Percentiles rank a stretch among this genome's conserved stretches.
Evolutionary conservation across 768 basidiomycete species (phyloP).

Genomic region (Chalciporus pseudorubinellus): DNA sequence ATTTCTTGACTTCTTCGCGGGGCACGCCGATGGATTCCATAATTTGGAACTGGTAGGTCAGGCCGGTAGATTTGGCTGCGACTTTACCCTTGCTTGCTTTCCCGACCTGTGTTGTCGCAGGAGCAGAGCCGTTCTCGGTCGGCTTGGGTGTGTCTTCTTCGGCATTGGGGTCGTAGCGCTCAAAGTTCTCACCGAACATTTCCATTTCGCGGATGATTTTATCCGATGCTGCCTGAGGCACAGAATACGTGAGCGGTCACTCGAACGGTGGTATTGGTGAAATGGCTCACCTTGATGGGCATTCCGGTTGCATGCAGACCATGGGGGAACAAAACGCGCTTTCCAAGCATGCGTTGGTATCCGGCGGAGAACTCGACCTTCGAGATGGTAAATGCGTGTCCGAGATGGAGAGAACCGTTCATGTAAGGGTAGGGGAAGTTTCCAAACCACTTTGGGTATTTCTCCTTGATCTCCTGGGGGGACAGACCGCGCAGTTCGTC

Average conservation of each 20-base stretch:
- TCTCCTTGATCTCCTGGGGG: slow-evolving; percentile 61
- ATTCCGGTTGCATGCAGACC: slow-evolving; percentile 98
- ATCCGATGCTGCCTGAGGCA: slow-evolving; percentile 85
- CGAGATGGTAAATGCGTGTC: slow-evolving; percentile 96
- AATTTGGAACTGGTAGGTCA: slow-evolving; percentile 98
- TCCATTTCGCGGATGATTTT: slow-evolving; percentile 98
- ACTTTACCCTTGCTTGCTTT: slow-evolving; percentile 98
- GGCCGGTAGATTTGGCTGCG: slow-evolving; percentile 87
- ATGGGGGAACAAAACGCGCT: slow-evolving; percentile 93
- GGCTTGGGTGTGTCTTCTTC: slow-evolving; percentile 44
- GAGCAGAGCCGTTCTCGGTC: slow-evolving; percentile 40
- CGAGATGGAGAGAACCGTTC: slow-evolving; percentile 96
- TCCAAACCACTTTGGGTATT: slow-evolving; percentile 96
- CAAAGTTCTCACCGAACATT: slow-evolving; percentile 89
- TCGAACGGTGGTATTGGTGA: background rate
- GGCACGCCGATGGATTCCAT: slow-evolving; percentile 93
- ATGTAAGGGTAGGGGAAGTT: slow-evolving; percentile 97
- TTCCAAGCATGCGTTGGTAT: slow-evolving; percentile 92
- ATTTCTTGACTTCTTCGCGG: slow-evolving; percentile 87
- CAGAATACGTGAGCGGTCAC: background rate
- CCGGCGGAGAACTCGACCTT: slow-evolving; percentile 98
- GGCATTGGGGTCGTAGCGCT: slow-evolving; percentile 44
- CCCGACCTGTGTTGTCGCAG: slow-evolving; percentile 48
- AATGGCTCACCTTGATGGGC: slow-evolving; percentile 88
- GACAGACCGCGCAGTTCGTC: slow-evolving; percentile 65